These are phyloP conservation scores for Ammopiptanthus mongolicus DNA, from an alignment of 306 rosid genomes.

Conservation along the genomic window DNA sequence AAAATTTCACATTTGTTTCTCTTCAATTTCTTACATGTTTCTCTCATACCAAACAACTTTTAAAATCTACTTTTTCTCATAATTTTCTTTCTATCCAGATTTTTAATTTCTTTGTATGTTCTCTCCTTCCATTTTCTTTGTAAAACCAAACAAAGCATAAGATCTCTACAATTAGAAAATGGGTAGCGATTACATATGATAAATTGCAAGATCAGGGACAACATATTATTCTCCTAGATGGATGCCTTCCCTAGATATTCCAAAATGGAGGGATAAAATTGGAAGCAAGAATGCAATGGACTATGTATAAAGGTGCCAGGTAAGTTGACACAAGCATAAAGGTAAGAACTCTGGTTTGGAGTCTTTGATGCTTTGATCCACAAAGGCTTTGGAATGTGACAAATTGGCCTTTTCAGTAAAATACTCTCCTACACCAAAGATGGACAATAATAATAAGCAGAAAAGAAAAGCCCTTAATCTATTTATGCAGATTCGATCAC, in stretches of 20 bases:
- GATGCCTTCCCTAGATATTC: constrained; percentile 22
- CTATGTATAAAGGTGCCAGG: not conserved
- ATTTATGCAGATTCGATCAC: constrained; percentile 8
- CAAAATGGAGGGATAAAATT: constrained; percentile 4
- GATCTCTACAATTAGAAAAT: too few species aligned
- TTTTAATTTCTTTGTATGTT: too few species aligned
- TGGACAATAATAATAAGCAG: not conserved
- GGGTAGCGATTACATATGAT: too few species aligned
- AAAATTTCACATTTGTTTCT: too few species aligned
- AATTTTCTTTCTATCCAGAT: too few species aligned
- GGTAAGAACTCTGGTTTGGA: not conserved
- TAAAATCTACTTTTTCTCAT: too few species aligned
- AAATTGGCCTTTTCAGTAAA: not conserved
- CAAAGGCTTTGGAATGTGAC: not conserved
- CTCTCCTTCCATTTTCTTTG: too few species aligned
- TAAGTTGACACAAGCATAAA: not conserved
- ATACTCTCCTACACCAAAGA: not conserved
- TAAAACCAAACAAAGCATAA: too few species aligned
- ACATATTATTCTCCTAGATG: not conserved
- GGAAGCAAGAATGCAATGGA: not conserved
- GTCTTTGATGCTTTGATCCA: constrained; percentile 19
- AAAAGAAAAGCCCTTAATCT: not conserved
- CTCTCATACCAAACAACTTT: too few species aligned
- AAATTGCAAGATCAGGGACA: too few species aligned
- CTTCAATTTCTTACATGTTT: too few species aligned